These are phyloP conservation scores for Euclidium syriacum DNA, from an alignment of 345 rosid genomes.

Conservation along the genomic window DNA sequence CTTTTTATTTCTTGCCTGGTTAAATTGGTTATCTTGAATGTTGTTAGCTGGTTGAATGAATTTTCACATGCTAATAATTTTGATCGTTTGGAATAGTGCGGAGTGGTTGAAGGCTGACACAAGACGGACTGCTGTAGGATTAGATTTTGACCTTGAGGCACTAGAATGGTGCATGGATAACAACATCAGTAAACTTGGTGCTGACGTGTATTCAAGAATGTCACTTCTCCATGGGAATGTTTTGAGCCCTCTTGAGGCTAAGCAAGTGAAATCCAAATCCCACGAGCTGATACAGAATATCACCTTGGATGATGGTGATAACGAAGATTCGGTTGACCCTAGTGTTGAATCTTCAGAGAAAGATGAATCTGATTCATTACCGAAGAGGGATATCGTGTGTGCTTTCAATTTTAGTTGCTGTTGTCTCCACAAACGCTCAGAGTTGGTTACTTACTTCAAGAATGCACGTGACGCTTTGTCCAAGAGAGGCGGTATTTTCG, in stretches of 20 bases:
- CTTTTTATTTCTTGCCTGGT: background rate
- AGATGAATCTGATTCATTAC: conserved; percentile 30
- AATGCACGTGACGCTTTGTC: conserved; percentile 59
- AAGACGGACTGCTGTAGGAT: conserved; percentile 80
- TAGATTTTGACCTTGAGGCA: conserved; percentile 86
- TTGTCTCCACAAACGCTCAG: conserved; percentile 76
- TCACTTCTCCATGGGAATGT: conserved; percentile 83
- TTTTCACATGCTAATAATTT: conserved; percentile 3
- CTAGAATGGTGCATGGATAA: conserved; percentile 77
- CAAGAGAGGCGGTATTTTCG: conserved; percentile 74
- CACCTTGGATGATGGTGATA: conserved; percentile 34
- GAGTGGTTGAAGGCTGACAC: conserved; percentile 82
- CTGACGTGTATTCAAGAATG: conserved; percentile 66
- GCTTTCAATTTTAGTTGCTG: conserved; percentile 95
- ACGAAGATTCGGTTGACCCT: conserved; percentile 13
- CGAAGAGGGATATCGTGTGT: conserved; percentile 77
- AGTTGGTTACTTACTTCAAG: conserved; percentile 70
- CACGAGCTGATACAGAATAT: conserved; percentile 40
- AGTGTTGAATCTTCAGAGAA: conserved; percentile 27
- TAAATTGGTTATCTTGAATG: background rate
- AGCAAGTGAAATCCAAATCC: conserved; percentile 46
- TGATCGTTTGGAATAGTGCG: conserved; percentile 38
- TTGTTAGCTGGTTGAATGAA: background rate
- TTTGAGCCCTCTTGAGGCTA: conserved; percentile 65
- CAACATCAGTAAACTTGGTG: conserved; percentile 57